phyloP scores from a whole-genome alignment of 2,329 filamentous ascomycete species.

The Alternaria arbusti region DNA sequence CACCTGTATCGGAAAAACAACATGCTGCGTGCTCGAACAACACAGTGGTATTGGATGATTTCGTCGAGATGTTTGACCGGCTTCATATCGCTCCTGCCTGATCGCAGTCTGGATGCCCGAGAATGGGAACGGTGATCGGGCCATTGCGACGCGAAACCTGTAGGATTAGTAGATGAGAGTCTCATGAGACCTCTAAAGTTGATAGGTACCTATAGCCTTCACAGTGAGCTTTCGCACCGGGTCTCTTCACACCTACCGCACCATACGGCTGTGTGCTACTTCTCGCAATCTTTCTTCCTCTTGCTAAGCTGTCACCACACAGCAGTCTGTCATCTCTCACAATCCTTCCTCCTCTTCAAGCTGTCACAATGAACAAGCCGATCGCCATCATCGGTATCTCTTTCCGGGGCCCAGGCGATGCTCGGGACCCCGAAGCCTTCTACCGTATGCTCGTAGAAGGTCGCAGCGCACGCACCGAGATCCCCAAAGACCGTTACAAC shows the following conservation, averaged over 20 bases:
- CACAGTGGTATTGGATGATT: not conserved
- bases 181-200: not conserved
- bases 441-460: slow-evolving; percentile 34
- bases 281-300: no score
- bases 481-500: slow-evolving; percentile 35
- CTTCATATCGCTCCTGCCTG: not conserved
- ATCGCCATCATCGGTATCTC: slow-evolving; percentile 7
- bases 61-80: not conserved
- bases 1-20: not conserved
- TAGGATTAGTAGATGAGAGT: not conserved
- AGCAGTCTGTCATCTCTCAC: not conserved
- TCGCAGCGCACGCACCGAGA: slow-evolving; percentile 34
- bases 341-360: not conserved
- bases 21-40: not conserved
- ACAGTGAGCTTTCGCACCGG: not conserved
- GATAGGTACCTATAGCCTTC: not conserved
- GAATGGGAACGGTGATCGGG: not conserved
- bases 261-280: not conserved
- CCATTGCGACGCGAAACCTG: not conserved
- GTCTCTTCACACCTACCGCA: not conserved
- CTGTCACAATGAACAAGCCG: not conserved
- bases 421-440: slow-evolving; percentile 6
- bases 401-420: slow-evolving; percentile 7
- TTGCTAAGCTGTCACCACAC: no score
- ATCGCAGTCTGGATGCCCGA: not conserved